Evolutionary conservation across 441 rosid genomes (phyloP), one percentile per base, ranked within the genome.

Genomic region (Syzygium syzygioides): DNA sequence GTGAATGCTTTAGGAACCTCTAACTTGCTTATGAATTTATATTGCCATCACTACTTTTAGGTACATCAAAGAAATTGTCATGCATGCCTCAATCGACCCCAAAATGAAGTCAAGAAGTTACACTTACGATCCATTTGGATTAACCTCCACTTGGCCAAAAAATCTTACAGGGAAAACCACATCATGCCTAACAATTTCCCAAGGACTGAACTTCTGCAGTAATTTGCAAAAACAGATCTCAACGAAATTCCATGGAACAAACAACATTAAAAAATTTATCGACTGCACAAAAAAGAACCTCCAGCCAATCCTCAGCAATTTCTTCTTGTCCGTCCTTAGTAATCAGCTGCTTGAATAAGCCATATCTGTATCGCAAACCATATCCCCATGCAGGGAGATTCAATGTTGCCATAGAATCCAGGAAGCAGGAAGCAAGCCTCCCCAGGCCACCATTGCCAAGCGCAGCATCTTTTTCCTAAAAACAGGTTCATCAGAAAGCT

Each of bases 351-450:
- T 98, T 97, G 92, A 98, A 97, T 80, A 98, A 93, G 79, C 99
- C 99, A 91, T 97, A 95, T 92, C 92, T 95, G 92, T 98, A 97
- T 94, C 99, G 96, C 91, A 98, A 94, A 48, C 99, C 99, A 89
- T 98, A 98, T 4, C 99, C 99, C 99, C 99, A 98, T 84, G 99
- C 99, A 91, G 99, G 99, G 92, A 98, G 93, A 94, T 96, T 96
- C 54, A 98, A 87, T 14, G 99, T 97, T 13, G 99, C 99, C 99
- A 98, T 96, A 18, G 99, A 98, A 89, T 98, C 99, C 89, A 98
- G 91, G 93, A 98, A 98, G 90, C 99, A 98, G 4, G 99, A 98
- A 87, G 99, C 99, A 15, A 98, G 97, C 91, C 99, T 95, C 86
- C 99, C 99, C 89, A 97, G 94, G 89, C 99, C 99, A 90, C 99